Evolutionary conservation across 805 yeast genomes (phyloP).

Genomic region (Ogataea henricii): DNA sequence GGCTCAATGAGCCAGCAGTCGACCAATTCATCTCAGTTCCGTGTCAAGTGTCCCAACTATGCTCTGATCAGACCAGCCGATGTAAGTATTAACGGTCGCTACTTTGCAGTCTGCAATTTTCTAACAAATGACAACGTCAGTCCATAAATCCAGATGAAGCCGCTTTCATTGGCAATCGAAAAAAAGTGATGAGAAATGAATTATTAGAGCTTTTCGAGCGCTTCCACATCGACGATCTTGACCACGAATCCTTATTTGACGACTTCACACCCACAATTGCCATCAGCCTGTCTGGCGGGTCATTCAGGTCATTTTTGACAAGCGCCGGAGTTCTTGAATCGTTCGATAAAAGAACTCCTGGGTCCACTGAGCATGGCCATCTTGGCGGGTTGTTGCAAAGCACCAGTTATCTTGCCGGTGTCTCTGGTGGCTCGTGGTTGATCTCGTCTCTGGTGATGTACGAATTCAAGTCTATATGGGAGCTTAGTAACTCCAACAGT

Average conservation of each 20-base stretch:
- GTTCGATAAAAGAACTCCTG: conserved; percentile 47
- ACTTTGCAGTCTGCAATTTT: not conserved
- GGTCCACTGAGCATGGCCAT: conserved; percentile 32
- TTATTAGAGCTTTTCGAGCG: conserved; percentile 14
- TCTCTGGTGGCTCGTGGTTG: conserved; percentile 76
- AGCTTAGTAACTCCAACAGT: conserved; percentile 29
- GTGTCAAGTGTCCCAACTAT: conserved; percentile 15
- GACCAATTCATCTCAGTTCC: conserved; percentile 1
- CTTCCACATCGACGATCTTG: conserved; percentile 15
- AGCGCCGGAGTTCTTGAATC: conserved; percentile 60
- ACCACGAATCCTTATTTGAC: conserved; percentile 5
- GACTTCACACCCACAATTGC: conserved; percentile 33
- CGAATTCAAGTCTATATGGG: conserved; percentile 38
- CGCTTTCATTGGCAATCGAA: conserved; percentile 8
- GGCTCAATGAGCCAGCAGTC: no score
- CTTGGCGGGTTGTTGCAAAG: conserved; percentile 58
- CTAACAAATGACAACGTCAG: conserved; percentile 2
- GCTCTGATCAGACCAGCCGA: conserved; percentile 16
- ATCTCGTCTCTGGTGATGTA: conserved; percentile 49
- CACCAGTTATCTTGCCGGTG: conserved; percentile 58
- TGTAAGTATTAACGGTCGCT: not conserved
- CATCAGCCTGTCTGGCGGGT: conserved; percentile 52
- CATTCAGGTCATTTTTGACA: conserved; percentile 59
- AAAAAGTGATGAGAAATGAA: conserved; percentile 2
- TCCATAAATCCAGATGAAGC: conserved; percentile 17